Conservation (phyloP, 2,329 filamentous ascomycete genomes). For the Leptographium flavum region DNA sequence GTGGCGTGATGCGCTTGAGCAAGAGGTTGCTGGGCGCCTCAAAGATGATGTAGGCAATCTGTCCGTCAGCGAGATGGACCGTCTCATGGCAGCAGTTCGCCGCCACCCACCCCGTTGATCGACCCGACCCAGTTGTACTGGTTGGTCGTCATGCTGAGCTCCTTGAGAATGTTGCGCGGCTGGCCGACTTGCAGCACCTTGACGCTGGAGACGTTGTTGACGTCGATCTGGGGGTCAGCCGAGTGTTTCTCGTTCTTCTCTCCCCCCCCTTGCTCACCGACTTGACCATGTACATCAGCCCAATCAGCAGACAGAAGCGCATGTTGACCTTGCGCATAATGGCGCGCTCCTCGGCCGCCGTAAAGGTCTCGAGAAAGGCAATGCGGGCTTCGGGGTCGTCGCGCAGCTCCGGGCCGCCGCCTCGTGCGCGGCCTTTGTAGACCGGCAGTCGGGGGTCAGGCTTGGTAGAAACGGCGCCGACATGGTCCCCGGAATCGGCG, state of each 20-base stretch:
- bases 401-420: neutral
- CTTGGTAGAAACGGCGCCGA: neutral
- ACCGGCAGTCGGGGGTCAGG: neutral
- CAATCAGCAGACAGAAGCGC: constrained; percentile 23
- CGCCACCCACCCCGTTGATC: constrained; percentile 22
- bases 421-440: neutral
- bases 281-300: constrained; percentile 27
- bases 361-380: constrained; percentile 23
- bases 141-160: constrained; percentile 24
- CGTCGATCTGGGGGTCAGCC: constrained; percentile 18
- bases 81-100: neutral
- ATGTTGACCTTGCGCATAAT: constrained; percentile 26
- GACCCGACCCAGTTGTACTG: constrained; percentile 26
- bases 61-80: neutral
- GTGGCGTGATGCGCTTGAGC: constrained; percentile 44
- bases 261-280: constrained; percentile 13
- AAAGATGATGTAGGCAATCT: constrained; percentile 42
- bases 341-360: constrained; percentile 20
- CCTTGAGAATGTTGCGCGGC: constrained; percentile 20
- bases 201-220: constrained; percentile 24
- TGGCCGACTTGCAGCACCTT: constrained; percentile 27
- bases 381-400: constrained; percentile 13
- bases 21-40: constrained; percentile 51
- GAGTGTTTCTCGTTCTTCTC: neutral
- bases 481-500: neutral